phyloP scores from a whole-genome alignment of 1,284 basidiomycete species.

The Ceratobasidium sp. region DNA sequence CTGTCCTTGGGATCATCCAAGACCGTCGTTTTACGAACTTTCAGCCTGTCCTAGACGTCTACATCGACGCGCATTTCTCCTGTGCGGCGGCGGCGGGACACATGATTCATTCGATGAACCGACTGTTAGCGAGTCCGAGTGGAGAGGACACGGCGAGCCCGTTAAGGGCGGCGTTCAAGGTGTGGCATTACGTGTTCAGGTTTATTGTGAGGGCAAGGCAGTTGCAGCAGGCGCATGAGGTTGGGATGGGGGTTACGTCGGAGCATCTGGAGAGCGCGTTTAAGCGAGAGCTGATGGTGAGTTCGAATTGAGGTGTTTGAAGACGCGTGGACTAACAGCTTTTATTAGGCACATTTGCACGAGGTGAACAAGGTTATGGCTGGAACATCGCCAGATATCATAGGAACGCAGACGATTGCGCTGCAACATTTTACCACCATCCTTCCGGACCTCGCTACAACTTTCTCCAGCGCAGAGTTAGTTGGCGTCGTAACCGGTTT shows the following conservation, averaged over 20 bases:
- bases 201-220: slow-evolving; percentile 92
- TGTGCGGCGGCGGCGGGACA: slow-evolving; percentile 83
- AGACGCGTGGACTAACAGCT: background rate
- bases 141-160: slow-evolving; percentile 80
- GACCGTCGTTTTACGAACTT: slow-evolving; percentile 98
- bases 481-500: slow-evolving; percentile 88
- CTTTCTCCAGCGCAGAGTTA: slow-evolving; percentile 84
- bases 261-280: slow-evolving; percentile 90
- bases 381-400: slow-evolving; percentile 83
- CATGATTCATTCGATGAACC: slow-evolving; percentile 89
- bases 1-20: slow-evolving; percentile 89
- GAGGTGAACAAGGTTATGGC: slow-evolving; percentile 94
- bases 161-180: slow-evolving; percentile 91
- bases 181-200: slow-evolving; percentile 97
- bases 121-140: slow-evolving; percentile 81
- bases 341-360: slow-evolving; percentile 69
- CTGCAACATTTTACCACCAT: slow-evolving; percentile 95
- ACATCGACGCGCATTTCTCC: slow-evolving; percentile 91
- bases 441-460: slow-evolving; percentile 86
- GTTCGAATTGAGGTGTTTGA: background rate
- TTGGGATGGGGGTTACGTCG: slow-evolving; percentile 83
- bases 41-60: slow-evolving; percentile 91
- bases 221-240: slow-evolving; percentile 84
- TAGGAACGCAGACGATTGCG: slow-evolving; percentile 95
- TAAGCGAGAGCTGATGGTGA: slow-evolving; percentile 77